Evolutionary conservation across 2,329 filamentous ascomycete species (phyloP).

Genomic region (Diaporthe eres): DNA sequence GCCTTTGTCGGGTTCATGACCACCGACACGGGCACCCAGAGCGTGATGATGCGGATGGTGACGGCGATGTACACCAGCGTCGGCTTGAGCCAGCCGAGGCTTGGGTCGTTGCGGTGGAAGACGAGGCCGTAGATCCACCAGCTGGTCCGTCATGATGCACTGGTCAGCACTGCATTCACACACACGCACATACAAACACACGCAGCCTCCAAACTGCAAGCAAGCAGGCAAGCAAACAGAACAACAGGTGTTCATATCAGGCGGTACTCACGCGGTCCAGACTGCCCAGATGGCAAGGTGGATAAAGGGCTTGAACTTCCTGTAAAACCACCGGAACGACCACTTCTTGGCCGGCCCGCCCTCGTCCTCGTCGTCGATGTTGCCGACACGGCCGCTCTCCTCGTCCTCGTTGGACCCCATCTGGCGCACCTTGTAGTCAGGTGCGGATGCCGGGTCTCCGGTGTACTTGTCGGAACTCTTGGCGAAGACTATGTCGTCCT

Average conservation of each 20-base stretch:
- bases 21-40: conserved; percentile 78
- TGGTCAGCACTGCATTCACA: conserved; percentile 38
- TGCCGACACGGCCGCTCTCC: conserved; percentile 58
- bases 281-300: conserved; percentile 60
- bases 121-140: conserved; percentile 86
- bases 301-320: conserved; percentile 58
- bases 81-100: conserved; percentile 83
- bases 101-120: conserved; percentile 76
- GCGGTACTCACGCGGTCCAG: conserved; percentile 52
- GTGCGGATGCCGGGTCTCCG: conserved; percentile 51
- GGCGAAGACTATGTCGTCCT: conserved; percentile 64
- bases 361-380: conserved; percentile 50
- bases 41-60: conserved; percentile 79
- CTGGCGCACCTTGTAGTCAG: conserved; percentile 50
- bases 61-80: conserved; percentile 86
- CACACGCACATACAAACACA: background rate
- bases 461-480: conserved; percentile 53
- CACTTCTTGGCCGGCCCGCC: conserved; percentile 45
- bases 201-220: background rate
- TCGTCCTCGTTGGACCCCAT: conserved; percentile 20
- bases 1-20: conserved; percentile 76
- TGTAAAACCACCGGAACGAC: conserved; percentile 56
- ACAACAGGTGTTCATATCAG: conserved; percentile 32
- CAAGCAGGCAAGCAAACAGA: conserved; percentile 34
- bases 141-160: conserved; percentile 52